Percentiles rank a stretch among this genome's conserved stretches.
phyloP scores from a whole-genome alignment of 331 rosid species.

The Phaseolus coccineus region DNA sequence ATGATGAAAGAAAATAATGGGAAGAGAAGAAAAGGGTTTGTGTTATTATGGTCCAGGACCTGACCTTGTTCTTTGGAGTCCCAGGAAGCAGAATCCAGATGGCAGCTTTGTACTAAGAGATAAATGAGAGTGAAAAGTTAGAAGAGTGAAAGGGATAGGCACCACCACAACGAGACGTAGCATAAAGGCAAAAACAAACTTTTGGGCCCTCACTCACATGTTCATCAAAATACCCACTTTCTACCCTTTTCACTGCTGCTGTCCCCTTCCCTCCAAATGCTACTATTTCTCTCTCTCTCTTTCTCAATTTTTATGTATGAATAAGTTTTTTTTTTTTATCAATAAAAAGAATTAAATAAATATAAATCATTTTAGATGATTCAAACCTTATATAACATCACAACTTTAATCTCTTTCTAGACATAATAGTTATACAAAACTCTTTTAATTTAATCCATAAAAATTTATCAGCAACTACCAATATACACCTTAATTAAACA shows the following conservation, averaged over 20 bases:
- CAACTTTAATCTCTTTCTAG: no score
- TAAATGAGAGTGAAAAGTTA: slow-evolving; percentile 16
- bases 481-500: no score
- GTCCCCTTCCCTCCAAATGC: slow-evolving; percentile 19
- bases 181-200: slow-evolving; percentile 50
- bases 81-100: slow-evolving; percentile 29
- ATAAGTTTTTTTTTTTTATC: no score
- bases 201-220: slow-evolving; percentile 77
- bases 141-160: slow-evolving; percentile 46
- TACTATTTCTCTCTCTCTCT: no score
- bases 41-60: background rate
- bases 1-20: no score
- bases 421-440: no score
- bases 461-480: no score
- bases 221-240: slow-evolving; percentile 30
- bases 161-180: slow-evolving; percentile 40
- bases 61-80: background rate
- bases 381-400: no score
- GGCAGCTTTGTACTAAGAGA: slow-evolving; percentile 43
- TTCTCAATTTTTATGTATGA: no score
- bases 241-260: background rate
- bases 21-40: slow-evolving; percentile 11
- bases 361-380: no score
- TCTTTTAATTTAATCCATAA: no score
- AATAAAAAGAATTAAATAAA: no score